Evolutionary conservation across 2,329 filamentous ascomycete species (phyloP).

Genomic region (Phyllosticta ampelicida): DNA sequence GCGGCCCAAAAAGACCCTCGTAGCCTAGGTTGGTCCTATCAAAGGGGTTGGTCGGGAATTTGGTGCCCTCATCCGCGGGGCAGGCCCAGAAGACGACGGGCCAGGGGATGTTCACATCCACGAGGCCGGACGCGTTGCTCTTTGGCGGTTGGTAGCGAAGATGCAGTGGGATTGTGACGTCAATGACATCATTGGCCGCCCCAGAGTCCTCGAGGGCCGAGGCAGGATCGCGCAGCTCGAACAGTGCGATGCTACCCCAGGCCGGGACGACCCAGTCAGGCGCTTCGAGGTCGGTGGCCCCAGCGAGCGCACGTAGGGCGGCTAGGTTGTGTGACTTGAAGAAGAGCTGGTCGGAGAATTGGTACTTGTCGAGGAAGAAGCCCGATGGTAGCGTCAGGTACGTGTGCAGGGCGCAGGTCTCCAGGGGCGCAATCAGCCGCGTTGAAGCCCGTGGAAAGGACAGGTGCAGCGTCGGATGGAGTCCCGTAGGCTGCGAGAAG

Average conservation of each 20-base stretch:
- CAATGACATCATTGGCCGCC: conserved; percentile 43
- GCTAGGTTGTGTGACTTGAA: conserved; percentile 69
- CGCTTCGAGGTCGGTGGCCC: conserved; percentile 81
- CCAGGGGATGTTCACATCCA: conserved; percentile 54
- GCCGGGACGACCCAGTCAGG: conserved; percentile 64
- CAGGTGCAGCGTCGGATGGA: conserved; percentile 73
- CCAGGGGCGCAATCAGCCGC: conserved; percentile 37
- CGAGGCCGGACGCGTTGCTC: conserved; percentile 33
- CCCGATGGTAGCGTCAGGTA: conserved; percentile 73
- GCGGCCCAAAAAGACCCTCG: conserved; percentile 64
- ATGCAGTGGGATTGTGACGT: conserved; percentile 67
- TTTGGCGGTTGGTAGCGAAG: conserved; percentile 67
- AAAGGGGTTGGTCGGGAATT: conserved; percentile 71
- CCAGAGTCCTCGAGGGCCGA: conserved; percentile 10
- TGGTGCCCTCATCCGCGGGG: conserved; percentile 50
- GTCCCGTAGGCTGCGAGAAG: conserved; percentile 62
- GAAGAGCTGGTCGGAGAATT: conserved; percentile 66
- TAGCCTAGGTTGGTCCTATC: conserved; percentile 78
- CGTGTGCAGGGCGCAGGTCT: conserved; percentile 59
- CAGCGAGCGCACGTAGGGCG: conserved; percentile 54
- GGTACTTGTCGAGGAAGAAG: conserved; percentile 81
- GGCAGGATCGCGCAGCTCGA: conserved; percentile 47
- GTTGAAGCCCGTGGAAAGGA: conserved; percentile 40
- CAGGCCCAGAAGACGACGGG: conserved; percentile 90
- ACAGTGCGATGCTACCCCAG: conserved; percentile 71